phyloP scores from a whole-genome alignment of 768 basidiomycete species.

The Suillus weaverae region DNA sequence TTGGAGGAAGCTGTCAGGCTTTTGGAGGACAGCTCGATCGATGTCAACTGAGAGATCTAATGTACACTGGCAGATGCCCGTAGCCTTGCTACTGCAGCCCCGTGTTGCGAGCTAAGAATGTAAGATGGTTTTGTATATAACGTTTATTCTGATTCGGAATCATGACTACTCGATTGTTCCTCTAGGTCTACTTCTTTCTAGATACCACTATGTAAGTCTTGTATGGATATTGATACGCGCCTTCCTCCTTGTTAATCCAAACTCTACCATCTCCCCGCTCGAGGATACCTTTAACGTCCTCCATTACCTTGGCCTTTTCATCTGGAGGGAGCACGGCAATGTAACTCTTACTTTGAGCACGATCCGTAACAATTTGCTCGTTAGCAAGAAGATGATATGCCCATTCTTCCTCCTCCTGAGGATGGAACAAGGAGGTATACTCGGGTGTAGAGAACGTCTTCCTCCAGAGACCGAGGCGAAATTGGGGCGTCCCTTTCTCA shows the following conservation, averaged over 20 bases:
- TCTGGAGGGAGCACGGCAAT: slow-evolving; percentile 61
- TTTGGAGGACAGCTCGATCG: slow-evolving; percentile 9
- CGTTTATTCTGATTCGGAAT: background rate
- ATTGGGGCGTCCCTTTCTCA: slow-evolving; percentile 80
- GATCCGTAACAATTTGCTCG: slow-evolving; percentile 56
- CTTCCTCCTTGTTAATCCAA: slow-evolving; percentile 76
- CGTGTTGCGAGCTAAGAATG: background rate
- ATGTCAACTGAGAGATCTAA: background rate
- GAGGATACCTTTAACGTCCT: slow-evolving; percentile 56
- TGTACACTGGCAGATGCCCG: background rate
- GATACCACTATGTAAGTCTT: slow-evolving; percentile 59
- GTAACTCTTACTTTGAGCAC: slow-evolving; percentile 85
- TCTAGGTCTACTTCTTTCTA: slow-evolving; percentile 38
- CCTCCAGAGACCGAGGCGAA: slow-evolving; percentile 75
- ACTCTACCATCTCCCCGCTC: slow-evolving; percentile 57
- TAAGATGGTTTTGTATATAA: background rate
- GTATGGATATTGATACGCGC: slow-evolving; percentile 82
- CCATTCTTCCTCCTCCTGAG: slow-evolving; percentile 58
- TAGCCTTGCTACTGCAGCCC: background rate
- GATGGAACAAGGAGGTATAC: slow-evolving; percentile 61
- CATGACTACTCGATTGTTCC: background rate
- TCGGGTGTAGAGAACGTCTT: slow-evolving; percentile 60
- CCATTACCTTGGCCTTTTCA: slow-evolving; percentile 53
- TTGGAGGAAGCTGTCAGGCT: slow-evolving; percentile 20
- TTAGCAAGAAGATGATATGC: slow-evolving; percentile 52